A percentile compares a stretch with the other conserved stretches of the same genome.
Conservation (phyloP, 805 yeast genomes). For the Kazachstania africana region DNA sequence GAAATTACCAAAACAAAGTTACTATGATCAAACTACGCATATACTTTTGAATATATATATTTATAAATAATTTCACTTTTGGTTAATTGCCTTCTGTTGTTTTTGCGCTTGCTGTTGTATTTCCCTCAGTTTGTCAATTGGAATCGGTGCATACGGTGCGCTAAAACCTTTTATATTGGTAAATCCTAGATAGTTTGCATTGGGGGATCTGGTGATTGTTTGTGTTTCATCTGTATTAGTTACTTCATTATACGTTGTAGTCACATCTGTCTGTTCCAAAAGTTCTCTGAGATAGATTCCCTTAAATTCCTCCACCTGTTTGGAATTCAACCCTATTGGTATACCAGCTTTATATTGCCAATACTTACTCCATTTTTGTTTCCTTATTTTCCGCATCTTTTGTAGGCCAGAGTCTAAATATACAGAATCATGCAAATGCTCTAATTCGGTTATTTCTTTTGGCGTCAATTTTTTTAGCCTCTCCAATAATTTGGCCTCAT, state of each 20-base stretch:
- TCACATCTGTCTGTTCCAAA: conserved; percentile 21
- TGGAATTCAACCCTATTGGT: conserved; percentile 23
- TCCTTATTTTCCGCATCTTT: conserved; percentile 31
- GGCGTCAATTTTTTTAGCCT: conserved; percentile 24
- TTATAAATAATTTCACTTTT: background rate
- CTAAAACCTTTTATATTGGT: conserved; percentile 33
- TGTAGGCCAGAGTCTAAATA: conserved; percentile 34
- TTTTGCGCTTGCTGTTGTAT: background rate
- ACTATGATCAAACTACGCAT: conserved; percentile 7
- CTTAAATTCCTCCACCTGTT: conserved; percentile 14
- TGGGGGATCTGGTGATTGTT: conserved; percentile 34
- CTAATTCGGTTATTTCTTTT: conserved; percentile 34
- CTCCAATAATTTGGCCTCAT: conserved; percentile 17
- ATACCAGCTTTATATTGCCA: conserved; percentile 35
- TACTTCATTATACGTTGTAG: conserved; percentile 27
- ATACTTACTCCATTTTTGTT: conserved; percentile 37
- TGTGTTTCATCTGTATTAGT: conserved; percentile 33
- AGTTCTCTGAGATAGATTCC: conserved; percentile 23
- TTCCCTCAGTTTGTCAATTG: too few species aligned
- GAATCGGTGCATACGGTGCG: conserved; percentile 36
- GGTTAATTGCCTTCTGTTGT: background rate
- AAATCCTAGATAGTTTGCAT: conserved; percentile 36
- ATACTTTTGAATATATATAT: too few species aligned
- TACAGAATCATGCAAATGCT: conserved; percentile 38
- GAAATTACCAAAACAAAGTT: conserved; percentile 27